phyloP scores from a whole-genome alignment of 2,329 filamentous ascomycete species.

The Teratosphaeria pseudoeucalypti region DNA sequence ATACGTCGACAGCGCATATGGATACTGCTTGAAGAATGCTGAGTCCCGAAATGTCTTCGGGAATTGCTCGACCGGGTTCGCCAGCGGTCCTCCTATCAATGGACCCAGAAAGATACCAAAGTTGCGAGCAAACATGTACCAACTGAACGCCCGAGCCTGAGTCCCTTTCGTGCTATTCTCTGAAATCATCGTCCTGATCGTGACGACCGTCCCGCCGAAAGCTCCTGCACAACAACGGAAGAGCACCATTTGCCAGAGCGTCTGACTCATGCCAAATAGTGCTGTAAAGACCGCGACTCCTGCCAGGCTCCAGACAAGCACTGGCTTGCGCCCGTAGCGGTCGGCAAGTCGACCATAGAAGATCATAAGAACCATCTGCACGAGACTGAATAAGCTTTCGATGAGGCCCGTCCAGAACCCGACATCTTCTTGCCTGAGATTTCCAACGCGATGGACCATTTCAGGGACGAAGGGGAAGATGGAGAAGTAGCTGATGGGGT shows the following conservation, averaged over 20 bases:
- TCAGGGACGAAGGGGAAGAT: conserved; percentile 73
- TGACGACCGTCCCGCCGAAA: conserved; percentile 64
- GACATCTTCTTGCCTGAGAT: conserved; percentile 53
- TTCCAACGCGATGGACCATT: conserved; percentile 61
- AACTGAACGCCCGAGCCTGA: conserved; percentile 63
- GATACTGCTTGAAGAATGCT: conserved; percentile 52
- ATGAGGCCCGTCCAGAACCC: conserved; percentile 74
- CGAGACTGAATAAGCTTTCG: conserved; percentile 58
- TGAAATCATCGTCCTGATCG: conserved; percentile 65
- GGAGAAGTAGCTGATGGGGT: conserved; percentile 73
- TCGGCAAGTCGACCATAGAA: conserved; percentile 61
- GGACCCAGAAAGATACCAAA: conserved; percentile 65
- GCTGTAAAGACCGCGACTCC: conserved; percentile 53
- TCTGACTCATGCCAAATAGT: conserved; percentile 57
- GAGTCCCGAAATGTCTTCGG: conserved; percentile 45
- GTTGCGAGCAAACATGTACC: conserved; percentile 65
- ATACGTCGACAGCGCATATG: conserved; percentile 57
- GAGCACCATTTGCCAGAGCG: conserved; percentile 64
- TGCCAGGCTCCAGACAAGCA: conserved; percentile 55
- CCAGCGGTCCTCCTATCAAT: conserved; percentile 55
- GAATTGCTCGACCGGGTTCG: conserved; percentile 57
- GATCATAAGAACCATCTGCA: conserved; percentile 70
- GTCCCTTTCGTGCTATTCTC: conserved; percentile 61
- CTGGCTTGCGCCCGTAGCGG: conserved; percentile 59
- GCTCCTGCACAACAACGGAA: conserved; percentile 61